A percentile compares a stretch with the other conserved stretches of the same genome.
Conservation (phyloP, 139 green algal species). For the Trebouxia sp. region DNA sequence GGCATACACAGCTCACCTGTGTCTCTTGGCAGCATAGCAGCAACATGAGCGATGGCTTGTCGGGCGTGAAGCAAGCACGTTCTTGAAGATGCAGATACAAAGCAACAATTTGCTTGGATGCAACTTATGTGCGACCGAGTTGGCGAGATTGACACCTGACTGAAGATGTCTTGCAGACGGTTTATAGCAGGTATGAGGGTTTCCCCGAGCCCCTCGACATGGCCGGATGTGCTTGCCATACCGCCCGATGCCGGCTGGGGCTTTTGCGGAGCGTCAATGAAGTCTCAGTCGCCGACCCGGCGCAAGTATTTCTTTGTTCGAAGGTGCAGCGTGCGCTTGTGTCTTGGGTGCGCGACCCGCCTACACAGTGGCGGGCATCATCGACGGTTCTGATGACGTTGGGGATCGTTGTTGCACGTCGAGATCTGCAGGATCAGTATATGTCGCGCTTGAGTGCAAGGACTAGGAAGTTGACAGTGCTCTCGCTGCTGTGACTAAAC, state of each 20-base stretch:
- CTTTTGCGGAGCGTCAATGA: neutral
- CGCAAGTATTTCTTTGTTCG: too few relatives aligned
- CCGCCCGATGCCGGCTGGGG: neutral
- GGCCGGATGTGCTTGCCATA: neutral
- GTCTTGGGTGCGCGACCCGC: too few relatives aligned
- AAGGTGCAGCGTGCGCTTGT: too few relatives aligned
- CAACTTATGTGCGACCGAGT: neutral
- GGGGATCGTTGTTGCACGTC: too few relatives aligned
- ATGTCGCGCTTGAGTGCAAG: too few relatives aligned
- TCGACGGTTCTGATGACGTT: too few relatives aligned
- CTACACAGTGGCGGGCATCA: too few relatives aligned
- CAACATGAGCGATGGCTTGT: neutral
- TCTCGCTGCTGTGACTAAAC: neutral
- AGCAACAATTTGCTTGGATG: too few relatives aligned
- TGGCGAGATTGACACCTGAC: slow-evolving; percentile 58
- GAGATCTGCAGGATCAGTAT: too few relatives aligned
- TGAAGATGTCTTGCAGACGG: slow-evolving; percentile 92
- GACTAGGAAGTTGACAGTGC: neutral
- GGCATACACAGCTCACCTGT: neutral
- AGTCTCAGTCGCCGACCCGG: neutral
- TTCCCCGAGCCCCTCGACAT: slow-evolving; percentile 63
- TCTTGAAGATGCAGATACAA: neutral
- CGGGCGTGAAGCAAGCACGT: neutral
- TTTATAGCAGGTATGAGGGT: slow-evolving; percentile 89
- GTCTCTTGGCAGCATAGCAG: neutral